These are phyloP conservation scores for Telfairia occidentalis DNA, from an alignment of 331 rosid genomes.

Conservation along the genomic window DNA sequence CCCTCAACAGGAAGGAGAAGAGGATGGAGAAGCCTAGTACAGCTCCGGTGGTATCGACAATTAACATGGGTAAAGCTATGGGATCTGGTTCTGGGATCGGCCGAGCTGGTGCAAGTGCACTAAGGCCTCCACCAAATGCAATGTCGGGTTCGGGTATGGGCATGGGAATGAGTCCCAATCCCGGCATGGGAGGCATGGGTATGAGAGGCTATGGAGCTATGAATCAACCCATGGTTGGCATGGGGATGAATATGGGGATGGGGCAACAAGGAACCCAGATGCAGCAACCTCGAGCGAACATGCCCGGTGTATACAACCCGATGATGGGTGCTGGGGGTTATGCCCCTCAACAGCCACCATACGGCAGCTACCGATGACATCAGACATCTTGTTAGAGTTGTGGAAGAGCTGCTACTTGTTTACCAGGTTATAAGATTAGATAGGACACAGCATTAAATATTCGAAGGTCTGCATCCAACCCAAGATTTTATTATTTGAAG, in stretches of 20 bases:
- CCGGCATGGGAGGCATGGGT: slow-evolving; percentile 41
- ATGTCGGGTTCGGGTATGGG: slow-evolving; percentile 67
- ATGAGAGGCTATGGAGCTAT: slow-evolving; percentile 47
- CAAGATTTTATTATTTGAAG: slow-evolving; percentile 30
- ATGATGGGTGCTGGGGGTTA: slow-evolving; percentile 76
- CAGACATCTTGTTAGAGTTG: neutral
- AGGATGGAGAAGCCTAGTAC: slow-evolving; percentile 81
- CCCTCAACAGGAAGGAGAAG: slow-evolving; percentile 75
- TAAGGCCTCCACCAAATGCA: slow-evolving; percentile 39
- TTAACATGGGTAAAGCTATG: slow-evolving; percentile 86
- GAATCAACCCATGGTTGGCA: slow-evolving; percentile 31
- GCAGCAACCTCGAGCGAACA: slow-evolving; percentile 70
- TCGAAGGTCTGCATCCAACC: slow-evolving; percentile 13
- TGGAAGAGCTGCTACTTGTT: slow-evolving; percentile 4
- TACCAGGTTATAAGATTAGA: neutral
- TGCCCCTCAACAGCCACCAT: slow-evolving; percentile 67
- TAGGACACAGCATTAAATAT: slow-evolving; percentile 4
- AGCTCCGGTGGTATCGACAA: slow-evolving; percentile 38
- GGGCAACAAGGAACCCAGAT: slow-evolving; percentile 65
- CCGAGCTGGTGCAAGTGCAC: slow-evolving; percentile 42
- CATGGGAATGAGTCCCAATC: slow-evolving; percentile 18
- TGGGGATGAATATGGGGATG: slow-evolving; percentile 53
- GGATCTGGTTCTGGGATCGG: slow-evolving; percentile 89
- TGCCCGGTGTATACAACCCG: slow-evolving; percentile 53
- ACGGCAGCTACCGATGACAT: slow-evolving; percentile 60